Evolutionary conservation across 2,329 filamentous ascomycete genomes (phyloP).

Genomic region (Ilyonectria mors-panacis): DNA sequence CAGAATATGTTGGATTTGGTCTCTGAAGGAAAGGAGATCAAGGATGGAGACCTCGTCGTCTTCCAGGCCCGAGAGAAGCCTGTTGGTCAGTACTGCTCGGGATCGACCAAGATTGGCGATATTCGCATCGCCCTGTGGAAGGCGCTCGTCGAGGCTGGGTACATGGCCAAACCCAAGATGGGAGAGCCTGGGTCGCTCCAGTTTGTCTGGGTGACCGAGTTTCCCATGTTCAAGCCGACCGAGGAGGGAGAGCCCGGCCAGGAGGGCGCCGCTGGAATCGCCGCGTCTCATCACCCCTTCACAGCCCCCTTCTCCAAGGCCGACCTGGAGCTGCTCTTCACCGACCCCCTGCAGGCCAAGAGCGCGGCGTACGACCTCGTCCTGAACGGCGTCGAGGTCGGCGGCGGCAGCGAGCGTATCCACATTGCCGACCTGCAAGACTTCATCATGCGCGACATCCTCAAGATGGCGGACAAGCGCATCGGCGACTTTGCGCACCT

Average conservation of each 20-base stretch:
- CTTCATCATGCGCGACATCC: conserved; percentile 85
- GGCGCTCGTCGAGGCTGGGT: conserved; percentile 73
- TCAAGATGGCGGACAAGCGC: conserved; percentile 81
- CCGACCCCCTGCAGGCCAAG: conserved; percentile 78
- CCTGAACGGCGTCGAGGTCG: conserved; percentile 94
- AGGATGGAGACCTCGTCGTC: conserved; percentile 81
- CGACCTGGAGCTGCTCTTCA: conserved; percentile 82
- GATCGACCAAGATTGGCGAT: conserved; percentile 80
- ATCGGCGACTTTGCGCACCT: conserved; percentile 89
- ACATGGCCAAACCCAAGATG: conserved; percentile 63
- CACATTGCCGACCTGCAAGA: conserved; percentile 88
- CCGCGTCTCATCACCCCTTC: conserved; percentile 95
- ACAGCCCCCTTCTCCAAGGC: conserved; percentile 82
- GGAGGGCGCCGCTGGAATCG: conserved; percentile 84
- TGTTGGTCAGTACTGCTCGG: conserved; percentile 68
- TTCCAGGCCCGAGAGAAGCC: conserved; percentile 82
- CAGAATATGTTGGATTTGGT: conserved; percentile 67
- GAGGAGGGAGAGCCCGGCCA: conserved; percentile 79
- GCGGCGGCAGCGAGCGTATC: conserved; percentile 93
- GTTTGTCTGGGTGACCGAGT: conserved; percentile 90
- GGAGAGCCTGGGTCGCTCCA: conserved; percentile 64
- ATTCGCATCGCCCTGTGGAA: conserved; percentile 80
- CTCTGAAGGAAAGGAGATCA: conserved; percentile 60
- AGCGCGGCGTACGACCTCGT: conserved; percentile 98
- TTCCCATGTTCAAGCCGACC: conserved; percentile 90